Base-by-base conservation (phyloP, 805 yeast species). In the Lachancea kluyveri region DNA sequence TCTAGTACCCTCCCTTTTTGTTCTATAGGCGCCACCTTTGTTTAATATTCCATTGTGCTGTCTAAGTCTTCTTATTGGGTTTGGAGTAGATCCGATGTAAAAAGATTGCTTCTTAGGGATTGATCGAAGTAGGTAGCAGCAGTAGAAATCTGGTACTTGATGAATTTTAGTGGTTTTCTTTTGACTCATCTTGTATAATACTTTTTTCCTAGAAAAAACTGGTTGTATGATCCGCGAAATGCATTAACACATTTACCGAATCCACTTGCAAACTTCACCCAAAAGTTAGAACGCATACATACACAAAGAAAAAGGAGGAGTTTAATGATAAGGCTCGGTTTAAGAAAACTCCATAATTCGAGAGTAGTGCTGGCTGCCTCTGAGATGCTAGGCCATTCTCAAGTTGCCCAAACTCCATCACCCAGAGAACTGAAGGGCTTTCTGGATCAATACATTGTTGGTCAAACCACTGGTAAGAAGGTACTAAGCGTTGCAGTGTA, bases 71-170 rank as follows among this genome's bases (percentile, higher is more conserved):
- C 77, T 50, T 8, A 60, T 49, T 0, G 94, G 94, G 46, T 82
- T 72, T 1, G 92, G 90, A 0, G 94, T 81, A 1, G 94, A 83
- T 0, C 95, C 95, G 4, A 84, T 71, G 48, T 84, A 84, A 45
- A 77, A 77, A 7, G 81, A 70, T 24, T 62, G 62, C 14, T 73
- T 72, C 41, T 71, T 74, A 8, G 72, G 66, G 3, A 68, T 46
- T 0, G 90, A 80, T 39, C 74, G 73, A 7, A 84, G 58, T 2
- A 85, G 55, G 49, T 84, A 85, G 26, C 83, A 84, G 30, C 86
- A 77, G 52, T 84, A 84, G 36, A 82, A 71, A 19, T 38, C 37
- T 3, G 52, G 48, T 3, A 32, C 19, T 17, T 21, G 16, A 29
- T 40, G 49, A 18, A 24, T 26, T 10, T 24, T 25, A n/a, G 11